phyloP scores from a whole-genome alignment of 306 rosid species.

The Vigna reflexopilosa region DNA sequence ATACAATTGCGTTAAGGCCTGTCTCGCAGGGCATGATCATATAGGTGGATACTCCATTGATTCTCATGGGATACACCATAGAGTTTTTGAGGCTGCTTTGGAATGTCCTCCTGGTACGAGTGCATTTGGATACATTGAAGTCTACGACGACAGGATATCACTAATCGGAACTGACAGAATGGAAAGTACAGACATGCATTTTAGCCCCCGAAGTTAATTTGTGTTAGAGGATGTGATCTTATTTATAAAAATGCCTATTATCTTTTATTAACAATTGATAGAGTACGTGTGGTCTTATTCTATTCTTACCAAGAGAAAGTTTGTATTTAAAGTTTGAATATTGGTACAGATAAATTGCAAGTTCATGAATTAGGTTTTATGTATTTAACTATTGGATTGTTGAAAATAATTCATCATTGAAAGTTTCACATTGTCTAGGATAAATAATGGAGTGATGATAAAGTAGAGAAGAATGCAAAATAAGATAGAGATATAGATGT shows the following conservation, averaged over 20 bases:
- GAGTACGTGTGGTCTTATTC: no score
- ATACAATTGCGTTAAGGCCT: constrained; percentile 80
- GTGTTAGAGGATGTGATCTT: constrained; percentile 24
- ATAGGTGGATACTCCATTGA: constrained; percentile 77
- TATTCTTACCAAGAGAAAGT: no score
- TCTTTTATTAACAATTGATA: background rate
- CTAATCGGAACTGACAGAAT: constrained; percentile 72
- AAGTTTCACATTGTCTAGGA: no score
- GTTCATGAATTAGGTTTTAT: no score
- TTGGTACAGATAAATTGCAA: no score
- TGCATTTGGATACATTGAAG: constrained; percentile 77
- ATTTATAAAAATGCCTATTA: constrained; percentile 24
- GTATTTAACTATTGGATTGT: no score
- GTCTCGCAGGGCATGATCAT: constrained; percentile 87
- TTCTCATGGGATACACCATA: constrained; percentile 84
- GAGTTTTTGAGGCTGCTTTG: constrained; percentile 89
- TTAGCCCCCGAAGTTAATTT: constrained; percentile 52
- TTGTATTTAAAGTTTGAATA: no score
- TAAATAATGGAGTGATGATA: no score
- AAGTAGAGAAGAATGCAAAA: no score
- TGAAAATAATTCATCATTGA: no score
- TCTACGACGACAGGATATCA: constrained; percentile 66
- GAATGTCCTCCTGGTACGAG: constrained; percentile 89
- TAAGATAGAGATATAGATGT: no score
- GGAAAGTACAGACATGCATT: constrained; percentile 67